Percentiles rank a stretch among this genome's conserved stretches.
Evolutionary conservation across 1,284 basidiomycete genomes (phyloP).

Genomic region (Neolentinus lepideus): DNA sequence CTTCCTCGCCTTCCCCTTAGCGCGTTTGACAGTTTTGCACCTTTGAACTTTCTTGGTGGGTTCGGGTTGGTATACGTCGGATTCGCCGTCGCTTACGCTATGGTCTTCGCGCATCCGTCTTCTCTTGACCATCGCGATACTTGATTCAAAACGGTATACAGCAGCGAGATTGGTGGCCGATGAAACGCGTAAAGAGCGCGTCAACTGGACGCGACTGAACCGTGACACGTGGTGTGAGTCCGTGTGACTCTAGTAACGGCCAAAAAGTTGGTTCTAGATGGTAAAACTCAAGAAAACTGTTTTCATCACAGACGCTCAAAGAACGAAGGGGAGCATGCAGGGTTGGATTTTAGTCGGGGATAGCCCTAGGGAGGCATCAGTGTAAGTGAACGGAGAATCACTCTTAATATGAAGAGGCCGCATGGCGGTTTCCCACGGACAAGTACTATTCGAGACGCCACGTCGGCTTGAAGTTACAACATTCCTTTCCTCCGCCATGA

Average conservation of each 20-base stretch:
- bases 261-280: no score
- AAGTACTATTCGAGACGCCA: slow-evolving; percentile 5
- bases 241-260: no score
- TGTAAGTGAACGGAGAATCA: no score
- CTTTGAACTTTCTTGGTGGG: not conserved
- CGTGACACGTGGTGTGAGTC: not conserved
- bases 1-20: not conserved
- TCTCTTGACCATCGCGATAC: not conserved
- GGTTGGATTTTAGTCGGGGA: no score
- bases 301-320: no score
- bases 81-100: not conserved
- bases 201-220: not conserved
- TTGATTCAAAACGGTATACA: no score
- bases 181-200: not conserved
- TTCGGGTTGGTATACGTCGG: not conserved
- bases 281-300: no score
- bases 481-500: slow-evolving; percentile 42
- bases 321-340: no score
- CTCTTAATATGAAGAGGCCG: not conserved
- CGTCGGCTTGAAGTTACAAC: slow-evolving; percentile 8
- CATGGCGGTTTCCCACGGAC: slow-evolving; percentile 6
- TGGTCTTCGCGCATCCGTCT: not conserved
- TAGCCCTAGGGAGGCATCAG: no score
- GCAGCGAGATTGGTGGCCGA: not conserved
- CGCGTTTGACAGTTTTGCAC: not conserved